Evolutionary conservation across 2,329 filamentous ascomycete species (phyloP).

Genomic region (Penicillium fuscoglaucum): DNA sequence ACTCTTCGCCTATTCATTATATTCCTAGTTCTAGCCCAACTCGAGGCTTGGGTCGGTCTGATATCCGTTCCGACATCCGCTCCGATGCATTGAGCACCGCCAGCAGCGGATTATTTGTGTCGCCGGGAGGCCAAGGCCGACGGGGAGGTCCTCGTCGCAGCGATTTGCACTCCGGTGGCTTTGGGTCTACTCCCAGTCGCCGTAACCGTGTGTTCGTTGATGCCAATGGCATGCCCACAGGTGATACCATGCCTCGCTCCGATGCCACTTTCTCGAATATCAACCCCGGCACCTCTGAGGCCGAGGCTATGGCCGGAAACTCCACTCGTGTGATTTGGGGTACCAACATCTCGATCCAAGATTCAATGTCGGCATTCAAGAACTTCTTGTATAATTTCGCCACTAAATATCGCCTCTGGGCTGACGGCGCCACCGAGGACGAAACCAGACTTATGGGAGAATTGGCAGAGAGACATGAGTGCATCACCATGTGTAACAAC

Average conservation of each 20-base stretch:
- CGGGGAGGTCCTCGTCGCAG: conserved; percentile 66
- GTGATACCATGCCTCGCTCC: conserved; percentile 51
- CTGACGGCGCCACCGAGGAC: conserved; percentile 76
- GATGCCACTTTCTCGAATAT: conserved; percentile 67
- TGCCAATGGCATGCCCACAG: conserved; percentile 61
- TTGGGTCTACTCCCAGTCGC: conserved; percentile 53
- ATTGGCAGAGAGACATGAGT: conserved; percentile 75
- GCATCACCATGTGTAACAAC: conserved; percentile 79
- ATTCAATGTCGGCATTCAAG: conserved; percentile 83
- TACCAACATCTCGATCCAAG: conserved; percentile 90
- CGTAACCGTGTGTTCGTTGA: conserved; percentile 64
- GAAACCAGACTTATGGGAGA: conserved; percentile 67
- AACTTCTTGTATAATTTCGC: conserved; percentile 92
- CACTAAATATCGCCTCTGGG: conserved; percentile 89
- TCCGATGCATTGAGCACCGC: conserved; percentile 79
- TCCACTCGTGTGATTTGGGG: conserved; percentile 90
- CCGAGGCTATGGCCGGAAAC: conserved; percentile 78
- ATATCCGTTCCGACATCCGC: conserved; percentile 56
- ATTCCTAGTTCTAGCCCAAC: conserved; percentile 85
- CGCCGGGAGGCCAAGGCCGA: conserved; percentile 55
- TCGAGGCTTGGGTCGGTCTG: conserved; percentile 44
- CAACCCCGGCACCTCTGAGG: conserved; percentile 86
- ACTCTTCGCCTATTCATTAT: conserved; percentile 90
- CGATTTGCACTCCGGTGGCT: conserved; percentile 81
- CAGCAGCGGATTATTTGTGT: conserved; percentile 83